Evolutionary conservation across 805 yeast species (phyloP).

Genomic region (Ogataea dorogensis): DNA sequence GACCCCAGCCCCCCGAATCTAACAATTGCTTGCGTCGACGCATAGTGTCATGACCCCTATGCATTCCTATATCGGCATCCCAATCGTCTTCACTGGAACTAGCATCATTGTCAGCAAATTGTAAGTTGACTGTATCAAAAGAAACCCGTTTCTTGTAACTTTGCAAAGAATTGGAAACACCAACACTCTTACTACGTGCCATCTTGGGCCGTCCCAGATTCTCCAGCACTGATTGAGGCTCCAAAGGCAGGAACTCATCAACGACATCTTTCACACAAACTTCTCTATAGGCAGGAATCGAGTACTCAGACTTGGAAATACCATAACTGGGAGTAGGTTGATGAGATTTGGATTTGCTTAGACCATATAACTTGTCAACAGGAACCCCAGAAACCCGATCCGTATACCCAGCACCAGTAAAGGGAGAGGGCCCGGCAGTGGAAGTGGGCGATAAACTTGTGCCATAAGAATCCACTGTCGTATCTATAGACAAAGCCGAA

Average conservation of each 20-base stretch:
- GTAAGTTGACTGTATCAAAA: constrained; percentile 52
- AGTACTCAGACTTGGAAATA: constrained; percentile 3
- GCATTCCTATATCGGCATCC: constrained; percentile 22
- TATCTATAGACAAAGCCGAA: constrained; percentile 8
- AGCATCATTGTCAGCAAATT: constrained; percentile 28
- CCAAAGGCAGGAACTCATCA: constrained; percentile 23
- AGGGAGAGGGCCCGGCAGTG: constrained; percentile 12
- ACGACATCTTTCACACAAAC: constrained; percentile 22
- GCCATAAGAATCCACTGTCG: constrained; percentile 7
- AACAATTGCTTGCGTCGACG: constrained; percentile 14
- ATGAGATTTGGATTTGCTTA: constrained; percentile 27
- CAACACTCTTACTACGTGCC: constrained; percentile 1
- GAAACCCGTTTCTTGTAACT: constrained; percentile 39
- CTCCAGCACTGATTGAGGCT: constrained; percentile 20
- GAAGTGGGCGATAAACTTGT: constrained; percentile 12
- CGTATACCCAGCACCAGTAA: constrained; percentile 1
- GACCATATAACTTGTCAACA: constrained; percentile 12
- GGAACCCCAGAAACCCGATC: constrained; percentile 1
- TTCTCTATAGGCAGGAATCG: constrained; percentile 24
- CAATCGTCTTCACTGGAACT: constrained; percentile 20
- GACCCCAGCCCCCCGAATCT: constrained; percentile 27
- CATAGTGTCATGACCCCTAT: constrained; percentile 10
- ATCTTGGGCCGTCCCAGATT: constrained; percentile 3
- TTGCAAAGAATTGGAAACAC: background rate
- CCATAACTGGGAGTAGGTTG: constrained; percentile 22